Evolutionary conservation across 2,329 filamentous ascomycete species (phyloP).

Genomic region (Bertia moriformis): DNA sequence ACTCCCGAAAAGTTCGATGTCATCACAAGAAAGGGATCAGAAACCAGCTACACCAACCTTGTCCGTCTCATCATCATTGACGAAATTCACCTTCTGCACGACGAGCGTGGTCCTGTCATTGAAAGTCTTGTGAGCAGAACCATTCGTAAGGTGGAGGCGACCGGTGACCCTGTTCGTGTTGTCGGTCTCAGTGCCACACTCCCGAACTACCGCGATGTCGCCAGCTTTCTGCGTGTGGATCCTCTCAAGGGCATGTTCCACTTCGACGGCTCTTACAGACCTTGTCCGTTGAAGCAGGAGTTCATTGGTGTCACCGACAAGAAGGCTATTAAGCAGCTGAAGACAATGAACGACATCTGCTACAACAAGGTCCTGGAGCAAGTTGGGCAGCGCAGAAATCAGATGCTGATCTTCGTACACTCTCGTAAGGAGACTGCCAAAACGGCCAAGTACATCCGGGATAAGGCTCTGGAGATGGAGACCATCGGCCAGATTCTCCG

Average conservation of each 20-base stretch:
- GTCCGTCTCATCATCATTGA: slow-evolving; percentile 93
- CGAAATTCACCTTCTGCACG: slow-evolving; percentile 93
- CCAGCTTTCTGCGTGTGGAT: slow-evolving; percentile 85
- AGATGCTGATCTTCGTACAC: slow-evolving; percentile 98
- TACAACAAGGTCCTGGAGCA: slow-evolving; percentile 97
- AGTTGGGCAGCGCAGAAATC: slow-evolving; percentile 80
- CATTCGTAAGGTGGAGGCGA: slow-evolving; percentile 84
- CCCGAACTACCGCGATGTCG: slow-evolving; percentile 92
- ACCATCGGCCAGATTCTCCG: slow-evolving; percentile 92
- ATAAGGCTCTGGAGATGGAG: slow-evolving; percentile 92
- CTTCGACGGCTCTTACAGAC: slow-evolving; percentile 86
- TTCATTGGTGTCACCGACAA: slow-evolving; percentile 96
- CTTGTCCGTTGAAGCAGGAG: slow-evolving; percentile 88
- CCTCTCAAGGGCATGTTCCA: slow-evolving; percentile 77
- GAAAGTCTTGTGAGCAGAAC: slow-evolving; percentile 95
- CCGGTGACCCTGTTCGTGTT: slow-evolving; percentile 79
- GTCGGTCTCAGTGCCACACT: slow-evolving; percentile 88
- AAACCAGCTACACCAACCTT: slow-evolving; percentile 93
- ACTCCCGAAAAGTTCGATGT: slow-evolving; percentile 99
- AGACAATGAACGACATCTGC: slow-evolving; percentile 98
- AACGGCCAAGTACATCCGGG: slow-evolving; percentile 86
- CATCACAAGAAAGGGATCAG: slow-evolving; percentile 92
- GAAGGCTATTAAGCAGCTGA: slow-evolving; percentile 96
- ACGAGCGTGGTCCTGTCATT: slow-evolving; percentile 88
- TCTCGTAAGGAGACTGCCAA: slow-evolving; percentile 97